phyloP scores from a whole-genome alignment of 495 filamentous ascomycete genomes.

The Baudoinia panamericana region DNA sequence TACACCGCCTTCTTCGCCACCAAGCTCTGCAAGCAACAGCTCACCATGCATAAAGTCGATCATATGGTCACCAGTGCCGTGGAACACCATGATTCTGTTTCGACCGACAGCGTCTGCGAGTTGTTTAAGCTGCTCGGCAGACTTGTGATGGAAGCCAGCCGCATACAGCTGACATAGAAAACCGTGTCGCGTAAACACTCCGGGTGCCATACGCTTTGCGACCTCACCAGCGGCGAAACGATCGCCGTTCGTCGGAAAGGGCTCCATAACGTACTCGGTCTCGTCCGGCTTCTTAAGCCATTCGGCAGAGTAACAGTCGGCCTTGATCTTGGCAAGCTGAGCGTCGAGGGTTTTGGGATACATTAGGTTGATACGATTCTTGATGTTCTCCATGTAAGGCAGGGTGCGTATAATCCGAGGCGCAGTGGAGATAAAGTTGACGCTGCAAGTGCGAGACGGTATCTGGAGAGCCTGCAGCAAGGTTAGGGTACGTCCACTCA shows the following conservation, averaged over 20 bases:
- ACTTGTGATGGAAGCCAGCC: conserved; percentile 68
- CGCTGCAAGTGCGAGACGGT: conserved; percentile 47
- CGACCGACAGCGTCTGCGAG: conserved; percentile 55
- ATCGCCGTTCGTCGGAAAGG: conserved; percentile 62
- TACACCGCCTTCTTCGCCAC: conserved; percentile 34
- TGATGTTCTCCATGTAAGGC: conserved; percentile 49
- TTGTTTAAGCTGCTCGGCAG: conserved; percentile 43
- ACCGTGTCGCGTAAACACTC: conserved; percentile 46
- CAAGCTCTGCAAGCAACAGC: conserved; percentile 30
- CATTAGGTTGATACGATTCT: conserved; percentile 50
- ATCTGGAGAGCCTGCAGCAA: conserved; percentile 39
- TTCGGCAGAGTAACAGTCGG: conserved; percentile 43
- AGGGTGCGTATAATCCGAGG: conserved; percentile 52
- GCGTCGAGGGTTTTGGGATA: conserved; percentile 53
- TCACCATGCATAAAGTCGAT: conserved; percentile 48
- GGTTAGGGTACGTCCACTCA: background rate
- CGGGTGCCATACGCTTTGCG: conserved; percentile 43
- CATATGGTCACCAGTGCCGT: conserved; percentile 63
- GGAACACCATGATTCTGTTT: conserved; percentile 58
- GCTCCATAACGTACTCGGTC: conserved; percentile 31
- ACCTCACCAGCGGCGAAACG: conserved; percentile 68
- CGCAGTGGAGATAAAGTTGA: conserved; percentile 61
- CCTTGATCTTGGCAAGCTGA: conserved; percentile 41
- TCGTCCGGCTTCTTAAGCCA: conserved; percentile 53
- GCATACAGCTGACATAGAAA: conserved; percentile 69